A percentile compares a stretch with the other conserved stretches of the same genome.
These are phyloP conservation scores for Ustilago trichophora DNA, from an alignment of 1,284 basidiomycete genomes.

Conservation along the genomic window DNA sequence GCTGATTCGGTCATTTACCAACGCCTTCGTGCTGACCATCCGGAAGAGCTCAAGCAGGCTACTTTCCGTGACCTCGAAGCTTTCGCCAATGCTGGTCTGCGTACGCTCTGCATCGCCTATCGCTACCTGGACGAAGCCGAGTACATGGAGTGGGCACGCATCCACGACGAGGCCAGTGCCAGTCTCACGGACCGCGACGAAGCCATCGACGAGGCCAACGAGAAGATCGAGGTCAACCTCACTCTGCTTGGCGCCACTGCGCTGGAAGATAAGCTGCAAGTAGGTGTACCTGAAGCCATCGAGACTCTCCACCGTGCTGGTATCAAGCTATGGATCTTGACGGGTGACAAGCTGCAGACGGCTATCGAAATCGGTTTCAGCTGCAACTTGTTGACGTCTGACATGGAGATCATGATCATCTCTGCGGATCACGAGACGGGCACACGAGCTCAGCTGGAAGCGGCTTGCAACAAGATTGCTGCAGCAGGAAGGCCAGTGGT, in stretches of 20 bases:
- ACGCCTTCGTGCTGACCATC: conserved; percentile 79
- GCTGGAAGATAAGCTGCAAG: conserved; percentile 94
- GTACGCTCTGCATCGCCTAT: conserved; percentile 90
- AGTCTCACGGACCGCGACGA: conserved; percentile 83
- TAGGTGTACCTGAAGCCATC: conserved; percentile 94
- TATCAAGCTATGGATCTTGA: conserved; percentile 96
- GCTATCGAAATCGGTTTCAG: conserved; percentile 86
- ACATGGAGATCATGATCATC: conserved; percentile 89
- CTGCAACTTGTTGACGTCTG: conserved; percentile 50
- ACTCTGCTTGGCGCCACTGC: conserved; percentile 90
- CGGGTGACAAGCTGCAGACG: conserved; percentile 95
- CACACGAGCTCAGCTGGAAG: conserved; percentile 86
- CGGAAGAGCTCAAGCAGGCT: conserved; percentile 77
- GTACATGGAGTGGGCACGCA: conserved; percentile 81
- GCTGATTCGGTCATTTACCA: conserved; percentile 94
- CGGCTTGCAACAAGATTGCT: conserved; percentile 91
- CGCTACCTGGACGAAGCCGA: conserved; percentile 82
- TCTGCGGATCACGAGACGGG: conserved; percentile 81
- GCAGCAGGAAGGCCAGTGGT: conserved; percentile 75
- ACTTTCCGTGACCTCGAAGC: conserved; percentile 87
- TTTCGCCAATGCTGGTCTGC: conserved; percentile 89
- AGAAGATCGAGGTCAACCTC: conserved; percentile 82
- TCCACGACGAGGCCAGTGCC: conserved; percentile 82
- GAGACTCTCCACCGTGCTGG: conserved; percentile 89
- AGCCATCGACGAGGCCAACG: conserved; percentile 86